Base-by-base conservation (phyloP, 2,329 filamentous ascomycete species). In the Akanthomyces lecanii region DNA sequence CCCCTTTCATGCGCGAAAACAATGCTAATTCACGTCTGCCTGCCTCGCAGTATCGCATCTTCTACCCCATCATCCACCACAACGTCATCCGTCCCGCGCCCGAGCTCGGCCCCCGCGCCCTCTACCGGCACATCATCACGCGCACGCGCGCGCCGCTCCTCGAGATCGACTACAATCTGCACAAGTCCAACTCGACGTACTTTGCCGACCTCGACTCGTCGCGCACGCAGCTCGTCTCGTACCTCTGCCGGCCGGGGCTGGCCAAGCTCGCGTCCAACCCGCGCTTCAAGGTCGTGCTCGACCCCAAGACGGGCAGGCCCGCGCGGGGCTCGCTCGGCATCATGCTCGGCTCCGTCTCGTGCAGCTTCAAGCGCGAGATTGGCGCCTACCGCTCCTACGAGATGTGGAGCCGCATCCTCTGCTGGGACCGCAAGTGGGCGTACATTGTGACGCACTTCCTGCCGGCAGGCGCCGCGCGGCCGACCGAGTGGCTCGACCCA, bases 141-240 rank as follows among this genome's bases (percentile, higher is more conserved):
- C 79, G 81, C 45, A 85, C 88, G 7, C 85, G 87, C 71, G 85
- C 89, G 16, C 85, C 90, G 1, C 77, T 90, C 61, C 82, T 90
- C 68, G 92, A 96, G 76, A 91, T 88, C 70, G 93, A 97, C 77
- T 92, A 92, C 79, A 94, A 95, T 77, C 72, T 92, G 50, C 90
- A 94, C 81, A 92, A 93, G 74, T 88, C 87, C 65, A 91, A 92
- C 78, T 86, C 85, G 69, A 96, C 92, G 36, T 96, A 96, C 79
- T 96, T 96, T 73, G 81, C 87, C 67, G 92, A 96, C 75, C 86
- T 96, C 67, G 92, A 96, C 75, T 84, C 94, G 64, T 86, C 89
- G 45, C 89, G 95, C 63, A 90, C 90, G 0, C 90, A 96, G 67
- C 85, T 95, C 10, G 86, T 96, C 60, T 89, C 87, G 55, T 85